Conservation (phyloP, 2,329 filamentous ascomycete species). For the Cladophialophora exuberans region DNA sequence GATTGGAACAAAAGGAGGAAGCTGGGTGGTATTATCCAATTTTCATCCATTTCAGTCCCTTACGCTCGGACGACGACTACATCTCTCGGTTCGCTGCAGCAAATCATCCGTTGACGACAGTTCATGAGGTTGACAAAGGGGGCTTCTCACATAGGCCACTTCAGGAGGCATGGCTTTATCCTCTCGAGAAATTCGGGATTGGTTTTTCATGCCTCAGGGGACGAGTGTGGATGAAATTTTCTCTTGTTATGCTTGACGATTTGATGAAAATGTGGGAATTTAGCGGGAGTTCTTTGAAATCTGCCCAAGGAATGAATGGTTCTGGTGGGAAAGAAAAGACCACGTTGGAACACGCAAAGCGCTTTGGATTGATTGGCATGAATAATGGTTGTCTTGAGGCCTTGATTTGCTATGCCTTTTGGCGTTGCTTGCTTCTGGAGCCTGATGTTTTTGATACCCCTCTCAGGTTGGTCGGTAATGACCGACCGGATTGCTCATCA, state of each 20-base stretch:
- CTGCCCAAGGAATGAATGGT: conserved; percentile 9
- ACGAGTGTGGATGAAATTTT: conserved; percentile 24
- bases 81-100: conserved; percentile 20
- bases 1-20: conserved; percentile 17
- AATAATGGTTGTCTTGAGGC: too few relatives aligned
- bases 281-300: conserved; percentile 26
- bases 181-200: conserved; percentile 44
- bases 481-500: conserved; percentile 9
- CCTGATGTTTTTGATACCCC: conserved; percentile 11
- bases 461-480: conserved; percentile 4
- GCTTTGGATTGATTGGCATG: too few relatives aligned
- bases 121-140: conserved; percentile 22
- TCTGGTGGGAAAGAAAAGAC: background rate
- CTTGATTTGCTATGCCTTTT: background rate
- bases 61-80: conserved; percentile 19
- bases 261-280: conserved; percentile 24
- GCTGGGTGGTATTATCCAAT: conserved; percentile 22
- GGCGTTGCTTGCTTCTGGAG: conserved; percentile 8
- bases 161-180: conserved; percentile 51
- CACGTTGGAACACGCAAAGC: background rate
- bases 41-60: conserved; percentile 22
- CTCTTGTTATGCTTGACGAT: conserved; percentile 24
- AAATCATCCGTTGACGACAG: conserved; percentile 18
- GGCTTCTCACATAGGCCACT: conserved; percentile 35
- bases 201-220: conserved; percentile 46